phyloP scores from a whole-genome alignment of 2,329 filamentous ascomycete species.

The Microdochium bolleyi region DNA sequence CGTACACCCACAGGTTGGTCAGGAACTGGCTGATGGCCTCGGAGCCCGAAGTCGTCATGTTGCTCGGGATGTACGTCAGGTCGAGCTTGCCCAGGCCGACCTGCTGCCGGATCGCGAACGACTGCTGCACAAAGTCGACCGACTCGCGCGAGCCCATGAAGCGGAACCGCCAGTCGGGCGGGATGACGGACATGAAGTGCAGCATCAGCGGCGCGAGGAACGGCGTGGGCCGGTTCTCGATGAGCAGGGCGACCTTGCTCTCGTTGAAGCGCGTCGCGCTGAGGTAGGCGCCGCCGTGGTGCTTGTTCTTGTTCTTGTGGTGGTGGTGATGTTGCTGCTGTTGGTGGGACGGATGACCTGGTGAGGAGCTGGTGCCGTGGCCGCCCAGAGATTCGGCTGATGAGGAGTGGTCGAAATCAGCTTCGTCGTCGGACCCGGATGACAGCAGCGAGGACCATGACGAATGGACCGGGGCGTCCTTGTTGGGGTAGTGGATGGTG shows the following conservation, averaged over 20 bases:
- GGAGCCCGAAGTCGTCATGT: constrained; percentile 40
- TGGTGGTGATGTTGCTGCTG: not conserved
- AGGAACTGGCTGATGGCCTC: constrained; percentile 46
- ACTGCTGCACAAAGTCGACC: constrained; percentile 34
- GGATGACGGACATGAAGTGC: constrained; percentile 48
- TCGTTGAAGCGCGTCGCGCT: constrained; percentile 30
- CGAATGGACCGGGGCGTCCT: not conserved
- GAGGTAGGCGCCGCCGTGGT: constrained; percentile 22
- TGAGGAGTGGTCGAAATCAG: not conserved
- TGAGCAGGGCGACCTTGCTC: constrained; percentile 45
- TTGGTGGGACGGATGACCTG: constrained; percentile 3
- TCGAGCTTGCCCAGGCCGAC: constrained; percentile 37
- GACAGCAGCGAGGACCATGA: not conserved
- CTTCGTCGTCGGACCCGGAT: not conserved
- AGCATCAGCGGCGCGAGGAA: constrained; percentile 44
- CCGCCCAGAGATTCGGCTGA: not conserved
- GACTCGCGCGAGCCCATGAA: constrained; percentile 44
- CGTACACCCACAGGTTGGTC: constrained; percentile 44
- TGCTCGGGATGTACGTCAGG: constrained; percentile 40
- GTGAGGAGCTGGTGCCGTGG: constrained; percentile 5
- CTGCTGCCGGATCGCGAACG: constrained; percentile 35
- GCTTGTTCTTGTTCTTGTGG: not conserved
- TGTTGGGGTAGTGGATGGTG: not conserved
- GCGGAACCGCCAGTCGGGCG: constrained; percentile 48
- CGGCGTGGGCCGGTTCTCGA: constrained; percentile 42